phyloP scores from a whole-genome alignment of 495 filamentous ascomycete species.

The Podospora sp. region DNA sequence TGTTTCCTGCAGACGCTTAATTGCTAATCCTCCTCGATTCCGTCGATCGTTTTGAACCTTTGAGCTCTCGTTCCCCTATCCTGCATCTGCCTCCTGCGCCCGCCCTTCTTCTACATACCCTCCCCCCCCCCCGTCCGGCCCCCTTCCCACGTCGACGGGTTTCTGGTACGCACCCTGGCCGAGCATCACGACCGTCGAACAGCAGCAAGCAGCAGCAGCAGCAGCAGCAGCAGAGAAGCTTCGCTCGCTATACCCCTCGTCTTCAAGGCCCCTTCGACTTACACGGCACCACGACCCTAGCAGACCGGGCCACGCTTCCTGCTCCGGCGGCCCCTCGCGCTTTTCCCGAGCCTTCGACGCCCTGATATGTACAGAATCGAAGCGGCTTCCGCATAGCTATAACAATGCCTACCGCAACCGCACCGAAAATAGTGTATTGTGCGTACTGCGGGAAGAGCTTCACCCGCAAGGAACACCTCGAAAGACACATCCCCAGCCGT shows the following conservation, averaged over 20 bases:
- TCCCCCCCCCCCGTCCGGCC: slow-evolving; percentile 5
- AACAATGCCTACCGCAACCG: neutral
- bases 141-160: slow-evolving; percentile 4
- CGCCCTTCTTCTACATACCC: slow-evolving; percentile 25
- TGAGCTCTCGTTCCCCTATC: slow-evolving; percentile 14
- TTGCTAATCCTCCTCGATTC: slow-evolving; percentile 27
- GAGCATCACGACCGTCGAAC: slow-evolving; percentile 15
- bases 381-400: neutral
- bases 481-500: slow-evolving; percentile 65
- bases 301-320: neutral
- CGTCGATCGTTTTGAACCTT: slow-evolving; percentile 22
- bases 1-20: slow-evolving; percentile 29
- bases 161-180: slow-evolving; percentile 10
- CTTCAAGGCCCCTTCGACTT: neutral
- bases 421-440: slow-evolving; percentile 55
- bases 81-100: slow-evolving; percentile 18
- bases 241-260: slow-evolving; percentile 2
- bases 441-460: slow-evolving; percentile 66
- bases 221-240: neutral
- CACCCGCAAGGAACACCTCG: slow-evolving; percentile 67
- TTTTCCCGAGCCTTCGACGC: neutral
- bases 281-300: slow-evolving; percentile 1
- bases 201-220: slow-evolving; percentile 3
- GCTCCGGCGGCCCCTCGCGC: neutral
- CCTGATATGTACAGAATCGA: neutral